Percentiles rank a stretch among this genome's conserved stretches.
Evolutionary conservation across 2,329 filamentous ascomycete genomes (phyloP).

Genomic region (Alternaria sp.): DNA sequence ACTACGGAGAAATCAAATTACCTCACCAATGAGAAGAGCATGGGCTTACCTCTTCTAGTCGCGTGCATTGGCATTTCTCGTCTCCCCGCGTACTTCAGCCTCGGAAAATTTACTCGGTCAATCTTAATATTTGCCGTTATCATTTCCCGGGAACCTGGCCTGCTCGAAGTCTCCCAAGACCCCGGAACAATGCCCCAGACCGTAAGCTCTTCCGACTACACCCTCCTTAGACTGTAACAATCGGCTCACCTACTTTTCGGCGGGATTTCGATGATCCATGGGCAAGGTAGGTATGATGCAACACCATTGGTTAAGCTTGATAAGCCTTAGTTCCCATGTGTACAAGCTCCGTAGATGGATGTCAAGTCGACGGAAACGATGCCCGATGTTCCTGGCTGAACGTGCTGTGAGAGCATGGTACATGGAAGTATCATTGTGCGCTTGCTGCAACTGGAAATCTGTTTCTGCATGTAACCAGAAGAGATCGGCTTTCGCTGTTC

Average conservation of each 20-base stretch:
- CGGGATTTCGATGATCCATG: neutral
- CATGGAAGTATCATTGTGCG: neutral
- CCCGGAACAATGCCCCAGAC: neutral
- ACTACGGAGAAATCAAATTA: slow-evolving; percentile 3
- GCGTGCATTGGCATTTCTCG: slow-evolving; percentile 1
- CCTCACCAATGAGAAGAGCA: slow-evolving; percentile 1
- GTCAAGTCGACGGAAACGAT: neutral
- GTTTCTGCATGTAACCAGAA: neutral
- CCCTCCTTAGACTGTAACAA: neutral
- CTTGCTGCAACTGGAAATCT: neutral
- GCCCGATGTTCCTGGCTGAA: neutral
- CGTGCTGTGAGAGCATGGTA: neutral
- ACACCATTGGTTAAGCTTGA: neutral
- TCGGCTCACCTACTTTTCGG: neutral
- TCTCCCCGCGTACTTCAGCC: slow-evolving; percentile 10
- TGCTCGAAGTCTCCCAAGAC: neutral
- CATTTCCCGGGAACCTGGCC: neutral
- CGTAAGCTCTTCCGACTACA: neutral
- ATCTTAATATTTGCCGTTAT: slow-evolving; percentile 5
- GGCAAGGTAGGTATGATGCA: neutral
- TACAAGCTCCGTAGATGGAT: neutral
- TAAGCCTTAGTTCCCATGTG: neutral
- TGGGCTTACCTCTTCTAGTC: neutral
- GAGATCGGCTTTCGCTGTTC: neutral
- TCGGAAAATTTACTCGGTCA: slow-evolving; percentile 4